Conservation (phyloP, 441 rosid genomes). For the Codiaeum variegatum region DNA sequence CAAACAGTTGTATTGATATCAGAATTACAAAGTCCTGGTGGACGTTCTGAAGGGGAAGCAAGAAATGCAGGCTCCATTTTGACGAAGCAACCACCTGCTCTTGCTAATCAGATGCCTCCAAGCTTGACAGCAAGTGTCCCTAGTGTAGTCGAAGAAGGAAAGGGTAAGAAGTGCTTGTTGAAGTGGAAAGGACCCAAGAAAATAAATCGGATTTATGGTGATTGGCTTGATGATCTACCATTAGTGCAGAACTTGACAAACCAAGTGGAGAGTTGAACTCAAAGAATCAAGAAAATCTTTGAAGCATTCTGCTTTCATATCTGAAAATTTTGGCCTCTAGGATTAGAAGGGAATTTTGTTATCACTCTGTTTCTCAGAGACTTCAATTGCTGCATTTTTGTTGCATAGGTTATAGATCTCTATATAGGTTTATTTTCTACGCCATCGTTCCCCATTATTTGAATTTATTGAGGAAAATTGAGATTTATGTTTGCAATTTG, state of each 20-base stretch:
- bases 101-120: slow-evolving; percentile 40
- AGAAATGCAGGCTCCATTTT: slow-evolving; percentile 26
- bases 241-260: slow-evolving; percentile 43
- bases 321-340: not conserved
- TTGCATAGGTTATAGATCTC: not conserved
- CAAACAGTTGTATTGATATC: slow-evolving; percentile 17
- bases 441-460: not conserved
- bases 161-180: slow-evolving; percentile 51
- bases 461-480: not conserved
- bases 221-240: slow-evolving; percentile 93
- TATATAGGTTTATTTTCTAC: not conserved
- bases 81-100: slow-evolving; percentile 36
- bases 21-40: slow-evolving; percentile 59
- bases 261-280: slow-evolving; percentile 57
- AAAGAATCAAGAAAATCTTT: not conserved
- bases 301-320: not conserved
- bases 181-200: slow-evolving; percentile 85
- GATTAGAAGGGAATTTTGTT: slow-evolving; percentile 1
- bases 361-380: not conserved
- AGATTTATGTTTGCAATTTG: slow-evolving; percentile 5
- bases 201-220: slow-evolving; percentile 79
- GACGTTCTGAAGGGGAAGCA: slow-evolving; percentile 56
- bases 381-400: not conserved
- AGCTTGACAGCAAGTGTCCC: slow-evolving; percentile 31
- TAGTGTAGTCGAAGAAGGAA: slow-evolving; percentile 44